phyloP scores from a whole-genome alignment of 495 filamentous ascomycete species.

The Penicillium maclennaniae region DNA sequence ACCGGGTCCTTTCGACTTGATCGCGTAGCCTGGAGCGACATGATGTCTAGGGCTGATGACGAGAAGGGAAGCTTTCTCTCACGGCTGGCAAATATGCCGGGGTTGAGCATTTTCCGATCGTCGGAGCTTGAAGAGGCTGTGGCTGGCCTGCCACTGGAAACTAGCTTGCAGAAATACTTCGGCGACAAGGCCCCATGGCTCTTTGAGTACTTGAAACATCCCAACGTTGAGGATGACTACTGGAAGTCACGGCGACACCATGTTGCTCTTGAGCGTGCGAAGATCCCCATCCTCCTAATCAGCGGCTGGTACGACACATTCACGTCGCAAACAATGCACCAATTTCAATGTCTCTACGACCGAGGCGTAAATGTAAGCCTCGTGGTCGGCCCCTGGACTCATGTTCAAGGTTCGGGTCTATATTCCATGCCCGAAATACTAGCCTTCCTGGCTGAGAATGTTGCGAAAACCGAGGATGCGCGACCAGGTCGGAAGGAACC shows the following conservation, averaged over 20 bases:
- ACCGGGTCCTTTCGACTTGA: constrained; percentile 26
- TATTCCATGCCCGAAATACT: constrained; percentile 16
- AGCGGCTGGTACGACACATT: constrained; percentile 31
- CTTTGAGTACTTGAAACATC: constrained; percentile 12
- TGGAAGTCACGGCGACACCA: constrained; percentile 15
- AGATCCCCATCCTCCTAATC: constrained; percentile 27
- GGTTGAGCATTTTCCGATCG: constrained; percentile 12
- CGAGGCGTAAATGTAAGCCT: constrained; percentile 13
- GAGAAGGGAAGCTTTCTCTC: constrained; percentile 11
- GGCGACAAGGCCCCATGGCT: constrained; percentile 18
- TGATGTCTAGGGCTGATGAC: constrained; percentile 9
- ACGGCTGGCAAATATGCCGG: constrained; percentile 9
- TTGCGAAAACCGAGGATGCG: constrained; percentile 11
- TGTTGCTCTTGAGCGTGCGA: constrained; percentile 19
- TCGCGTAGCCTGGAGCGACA: constrained; percentile 21
- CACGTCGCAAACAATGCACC: constrained; percentile 19
- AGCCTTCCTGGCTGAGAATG: constrained; percentile 15
- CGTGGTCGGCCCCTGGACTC: constrained; percentile 19
- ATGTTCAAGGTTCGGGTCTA: constrained; percentile 14
- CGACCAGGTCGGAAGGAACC: too few species aligned
- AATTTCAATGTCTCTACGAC: constrained; percentile 14
- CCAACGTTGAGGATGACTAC: constrained; percentile 19
- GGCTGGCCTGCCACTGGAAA: constrained; percentile 13
- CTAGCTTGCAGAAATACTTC: constrained; percentile 16
- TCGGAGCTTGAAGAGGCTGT: constrained; percentile 11